Percentiles rank a stretch among this genome's conserved stretches.
Evolutionary conservation across 495 filamentous ascomycete genomes (phyloP).

Genomic region (Aspergillus cristatus): DNA sequence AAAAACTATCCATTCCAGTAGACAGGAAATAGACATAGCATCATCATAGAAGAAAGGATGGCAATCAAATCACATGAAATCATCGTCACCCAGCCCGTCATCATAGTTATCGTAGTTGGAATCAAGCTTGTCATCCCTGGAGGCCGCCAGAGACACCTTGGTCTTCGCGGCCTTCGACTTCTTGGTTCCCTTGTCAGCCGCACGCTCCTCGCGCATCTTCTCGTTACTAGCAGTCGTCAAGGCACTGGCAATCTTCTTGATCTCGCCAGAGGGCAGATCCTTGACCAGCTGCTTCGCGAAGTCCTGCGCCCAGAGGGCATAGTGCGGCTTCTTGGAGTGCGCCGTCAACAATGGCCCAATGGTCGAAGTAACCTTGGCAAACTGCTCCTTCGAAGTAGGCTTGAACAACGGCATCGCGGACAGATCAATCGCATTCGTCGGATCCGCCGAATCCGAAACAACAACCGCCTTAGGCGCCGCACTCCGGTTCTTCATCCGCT

Average conservation of each 20-base stretch:
- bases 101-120: conserved; percentile 65
- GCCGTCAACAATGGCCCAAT: conserved; percentile 63
- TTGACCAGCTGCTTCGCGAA: conserved; percentile 79
- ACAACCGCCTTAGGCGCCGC: conserved; percentile 48
- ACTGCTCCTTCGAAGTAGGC: conserved; percentile 77
- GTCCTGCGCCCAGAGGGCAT: conserved; percentile 80
- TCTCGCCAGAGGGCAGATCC: conserved; percentile 80
- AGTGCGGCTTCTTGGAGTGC: conserved; percentile 83
- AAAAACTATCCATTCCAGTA: neutral
- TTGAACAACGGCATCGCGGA: conserved; percentile 75
- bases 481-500: conserved; percentile 48
- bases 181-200: conserved; percentile 87
- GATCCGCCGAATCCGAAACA: conserved; percentile 56
- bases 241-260: conserved; percentile 85
- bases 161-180: conserved; percentile 93
- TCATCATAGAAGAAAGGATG: neutral
- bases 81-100: conserved; percentile 67
- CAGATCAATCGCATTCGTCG: conserved; percentile 71
- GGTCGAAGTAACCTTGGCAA: conserved; percentile 61
- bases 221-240: conserved; percentile 86
- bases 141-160: conserved; percentile 72
- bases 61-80: conserved; percentile 53
- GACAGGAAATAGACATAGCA: neutral
- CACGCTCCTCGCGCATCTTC: conserved; percentile 98
- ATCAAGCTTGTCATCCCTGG: conserved; percentile 59